Conservation (phyloP, 2,329 filamentous ascomycete species). For the Sarocladium brachiariae region DNA sequence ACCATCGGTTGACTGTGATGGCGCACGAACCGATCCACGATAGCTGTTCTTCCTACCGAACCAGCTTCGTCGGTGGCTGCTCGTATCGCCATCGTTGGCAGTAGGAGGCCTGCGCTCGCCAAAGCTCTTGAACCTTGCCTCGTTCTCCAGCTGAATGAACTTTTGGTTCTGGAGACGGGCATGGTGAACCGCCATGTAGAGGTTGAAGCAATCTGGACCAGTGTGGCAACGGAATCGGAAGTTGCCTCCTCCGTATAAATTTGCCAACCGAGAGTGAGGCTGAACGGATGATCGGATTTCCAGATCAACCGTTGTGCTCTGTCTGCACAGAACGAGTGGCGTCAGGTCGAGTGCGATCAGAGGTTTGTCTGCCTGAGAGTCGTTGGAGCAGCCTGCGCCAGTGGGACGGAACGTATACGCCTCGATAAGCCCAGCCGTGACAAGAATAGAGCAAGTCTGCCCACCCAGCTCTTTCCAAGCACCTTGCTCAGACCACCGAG, state of each 20-base stretch:
- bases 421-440: slow-evolving; percentile 53
- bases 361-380: slow-evolving; percentile 34
- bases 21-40: slow-evolving; percentile 54
- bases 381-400: slow-evolving; percentile 18
- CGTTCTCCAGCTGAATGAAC: slow-evolving; percentile 63
- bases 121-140: slow-evolving; percentile 65
- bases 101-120: slow-evolving; percentile 47
- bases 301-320: slow-evolving; percentile 88
- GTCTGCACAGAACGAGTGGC: slow-evolving; percentile 80
- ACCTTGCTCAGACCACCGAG: slow-evolving; percentile 56
- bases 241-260: slow-evolving; percentile 57
- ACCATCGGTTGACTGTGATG: slow-evolving; percentile 59
- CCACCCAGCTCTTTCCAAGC: slow-evolving; percentile 52
- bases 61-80: slow-evolving; percentile 44
- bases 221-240: slow-evolving; percentile 85
- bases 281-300: slow-evolving; percentile 86
- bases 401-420: slow-evolving; percentile 36
- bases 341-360: slow-evolving; percentile 76
- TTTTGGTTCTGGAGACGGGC: slow-evolving; percentile 89
- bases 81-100: slow-evolving; percentile 37
- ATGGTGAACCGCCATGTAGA: slow-evolving; percentile 83
- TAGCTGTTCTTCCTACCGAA: slow-evolving; percentile 61
- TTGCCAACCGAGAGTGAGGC: slow-evolving; percentile 59
- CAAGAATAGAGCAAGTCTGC: slow-evolving; percentile 46
- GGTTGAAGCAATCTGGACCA: slow-evolving; percentile 66